Conservation (phyloP, 1,284 basidiomycete species). For the Ustilago cynodontis region DNA sequence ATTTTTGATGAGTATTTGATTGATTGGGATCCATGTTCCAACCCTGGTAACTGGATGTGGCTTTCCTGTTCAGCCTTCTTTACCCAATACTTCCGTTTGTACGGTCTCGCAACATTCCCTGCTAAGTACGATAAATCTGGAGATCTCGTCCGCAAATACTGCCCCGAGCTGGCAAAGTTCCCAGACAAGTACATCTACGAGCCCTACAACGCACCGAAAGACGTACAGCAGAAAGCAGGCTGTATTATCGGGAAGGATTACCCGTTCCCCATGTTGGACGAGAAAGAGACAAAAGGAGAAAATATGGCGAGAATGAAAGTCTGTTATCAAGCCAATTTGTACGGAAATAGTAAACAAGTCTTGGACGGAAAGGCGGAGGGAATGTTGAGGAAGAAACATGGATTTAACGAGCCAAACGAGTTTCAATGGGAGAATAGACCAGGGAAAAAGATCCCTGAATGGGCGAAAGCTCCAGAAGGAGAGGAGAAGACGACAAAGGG, state of each 20-base stretch:
- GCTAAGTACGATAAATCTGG: slow-evolving; percentile 72
- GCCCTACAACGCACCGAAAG: slow-evolving; percentile 56
- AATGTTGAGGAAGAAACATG: slow-evolving; percentile 57
- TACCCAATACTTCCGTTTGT: slow-evolving; percentile 70
- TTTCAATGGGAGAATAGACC: slow-evolving; percentile 43
- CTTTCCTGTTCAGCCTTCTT: slow-evolving; percentile 73
- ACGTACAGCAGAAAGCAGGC: slow-evolving; percentile 58
- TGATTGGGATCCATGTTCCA: slow-evolving; percentile 72
- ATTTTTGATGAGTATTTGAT: slow-evolving; percentile 72
- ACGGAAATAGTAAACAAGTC: slow-evolving; percentile 58
- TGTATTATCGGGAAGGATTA: slow-evolving; percentile 65
- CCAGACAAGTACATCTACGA: slow-evolving; percentile 66
- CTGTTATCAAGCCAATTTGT: slow-evolving; percentile 49
- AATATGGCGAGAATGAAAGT: slow-evolving; percentile 55
- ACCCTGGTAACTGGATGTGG: slow-evolving; percentile 74
- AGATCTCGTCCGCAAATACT: slow-evolving; percentile 72
- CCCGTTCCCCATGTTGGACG: slow-evolving; percentile 61
- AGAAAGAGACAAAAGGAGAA: slow-evolving; percentile 59
- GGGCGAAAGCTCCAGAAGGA: slow-evolving; percentile 53
- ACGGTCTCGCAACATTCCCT: slow-evolving; percentile 72
- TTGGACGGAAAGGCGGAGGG: slow-evolving; percentile 57
- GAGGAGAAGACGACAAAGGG: slow-evolving; percentile 29
- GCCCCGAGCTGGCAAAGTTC: slow-evolving; percentile 68
- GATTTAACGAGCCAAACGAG: slow-evolving; percentile 36
- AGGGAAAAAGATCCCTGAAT: slow-evolving; percentile 51